Base-by-base conservation (phyloP, 129 eudicot genomes). In the Lactuca saligna region DNA sequence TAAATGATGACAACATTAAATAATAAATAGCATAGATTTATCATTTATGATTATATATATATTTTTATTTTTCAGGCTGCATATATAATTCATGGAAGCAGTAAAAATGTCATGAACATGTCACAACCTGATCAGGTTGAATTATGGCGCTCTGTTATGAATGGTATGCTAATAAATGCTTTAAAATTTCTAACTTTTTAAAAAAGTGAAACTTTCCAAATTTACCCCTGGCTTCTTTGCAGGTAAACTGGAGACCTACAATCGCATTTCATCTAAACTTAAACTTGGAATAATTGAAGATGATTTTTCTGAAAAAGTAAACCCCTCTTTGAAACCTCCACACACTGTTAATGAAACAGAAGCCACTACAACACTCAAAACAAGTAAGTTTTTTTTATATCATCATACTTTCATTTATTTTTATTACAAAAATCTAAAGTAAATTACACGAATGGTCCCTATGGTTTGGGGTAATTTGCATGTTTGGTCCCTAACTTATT, bases 21-120 rank as follows among this genome's bases (percentile, higher is more conserved):
- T 13, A 73, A 8, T 63, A 20, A 53, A 51, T 13, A 73, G 10
- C 54, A 34, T 49, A 49, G n/a, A 5, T 49, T 70, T 35, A 13
- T 50, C 16, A 33, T 61, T 25, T 25, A 25, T 25, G 2, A 25
- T 25, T 25, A 0, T 25, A 25, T 35, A 29, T 32, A 3, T 54
- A n/a, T 54, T n/a, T 46, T n/a, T 42, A 73, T 50, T 72, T 20
- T 76, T 54, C 95, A 94, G 99, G 99, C 97, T 13, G 93, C 97
- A 17, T 94, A 85, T 77, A 78, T 94, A 74, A 85, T 87, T 46
- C 84, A 76, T 76, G 99, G 99, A 25, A 94, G 87, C 86, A 85
- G 95, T 81, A 94, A 94, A 80, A 94, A 85, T 83, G 82, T 94
- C 17, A 94, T 94, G 99, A 94, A 87, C 83, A 85, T 94, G 93